Conservation (phyloP, 495 filamentous ascomycete species). For the Sordaria brevicollis region DNA sequence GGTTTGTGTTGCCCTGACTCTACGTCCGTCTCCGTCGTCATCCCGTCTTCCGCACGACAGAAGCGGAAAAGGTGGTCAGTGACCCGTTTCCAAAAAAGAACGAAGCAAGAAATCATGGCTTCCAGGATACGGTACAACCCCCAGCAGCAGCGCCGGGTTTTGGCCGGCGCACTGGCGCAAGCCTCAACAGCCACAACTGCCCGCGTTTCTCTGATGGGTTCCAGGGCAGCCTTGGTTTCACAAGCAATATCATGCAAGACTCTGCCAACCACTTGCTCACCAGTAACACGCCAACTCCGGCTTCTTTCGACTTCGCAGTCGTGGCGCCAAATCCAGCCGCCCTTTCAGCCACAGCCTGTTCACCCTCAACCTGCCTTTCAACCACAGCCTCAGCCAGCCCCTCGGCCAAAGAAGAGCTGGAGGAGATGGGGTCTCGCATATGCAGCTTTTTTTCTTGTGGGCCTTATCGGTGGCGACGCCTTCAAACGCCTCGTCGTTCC, state of each 20-base stretch:
- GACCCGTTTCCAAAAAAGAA: neutral
- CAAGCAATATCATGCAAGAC: neutral
- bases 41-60: neutral
- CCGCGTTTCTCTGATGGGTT: neutral
- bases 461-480: slow-evolving; percentile 21
- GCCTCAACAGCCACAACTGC: neutral
- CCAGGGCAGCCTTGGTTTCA: neutral
- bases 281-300: neutral
- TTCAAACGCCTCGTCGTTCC: slow-evolving; percentile 27
- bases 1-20: neutral
- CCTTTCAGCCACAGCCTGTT: neutral
- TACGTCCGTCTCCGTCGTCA: neutral
- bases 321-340: neutral
- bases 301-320: neutral
- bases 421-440: slow-evolving; percentile 12
- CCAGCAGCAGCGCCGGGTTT: neutral
- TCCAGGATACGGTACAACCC: neutral
- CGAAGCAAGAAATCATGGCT: neutral
- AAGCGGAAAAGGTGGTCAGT: neutral
- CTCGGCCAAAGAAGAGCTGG: neutral
- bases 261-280: neutral
- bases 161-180: neutral
- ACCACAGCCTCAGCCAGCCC: neutral
- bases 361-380: neutral
- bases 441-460: slow-evolving; percentile 28